Percentiles rank a stretch among this genome's conserved stretches.
Conservation (phyloP, 2,329 filamentous ascomycete genomes). For the Colletotrichum sp. region DNA sequence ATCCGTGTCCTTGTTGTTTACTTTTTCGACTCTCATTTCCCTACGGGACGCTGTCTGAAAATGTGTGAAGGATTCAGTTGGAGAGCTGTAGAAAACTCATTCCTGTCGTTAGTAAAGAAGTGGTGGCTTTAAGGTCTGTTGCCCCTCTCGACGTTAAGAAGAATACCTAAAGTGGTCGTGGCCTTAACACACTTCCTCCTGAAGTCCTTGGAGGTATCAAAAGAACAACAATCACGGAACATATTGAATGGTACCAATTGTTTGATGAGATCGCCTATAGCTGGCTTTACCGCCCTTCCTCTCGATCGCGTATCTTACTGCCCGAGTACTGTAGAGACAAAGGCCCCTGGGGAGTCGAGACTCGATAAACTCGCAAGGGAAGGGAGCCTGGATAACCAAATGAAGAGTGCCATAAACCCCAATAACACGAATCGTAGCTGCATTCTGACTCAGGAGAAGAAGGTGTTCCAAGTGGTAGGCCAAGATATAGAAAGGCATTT, state of each 20-base stretch:
- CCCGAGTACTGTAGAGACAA: neutral
- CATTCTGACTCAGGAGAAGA: neutral
- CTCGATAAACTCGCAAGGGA: neutral
- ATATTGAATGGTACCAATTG: fast-evolving
- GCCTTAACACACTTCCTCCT: neutral
- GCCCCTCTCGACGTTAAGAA: neutral
- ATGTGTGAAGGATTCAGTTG: fast-evolving
- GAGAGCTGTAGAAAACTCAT: neutral
- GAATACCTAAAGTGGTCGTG: neutral
- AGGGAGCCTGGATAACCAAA: fast-evolving
- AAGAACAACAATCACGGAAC: neutral
- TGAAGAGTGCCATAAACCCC: fast-evolving
- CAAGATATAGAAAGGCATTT: neutral
- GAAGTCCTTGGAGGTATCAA: neutral
- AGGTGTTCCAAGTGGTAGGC: fast-evolving
- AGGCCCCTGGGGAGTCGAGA: neutral
- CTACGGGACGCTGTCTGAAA: neutral
- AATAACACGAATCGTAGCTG: neutral
- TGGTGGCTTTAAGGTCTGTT: neutral
- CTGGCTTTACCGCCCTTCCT: neutral
- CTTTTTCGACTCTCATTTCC: neutral
- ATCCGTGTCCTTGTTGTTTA: fast-evolving
- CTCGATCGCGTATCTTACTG: neutral
- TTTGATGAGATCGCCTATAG: neutral
- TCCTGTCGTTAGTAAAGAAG: neutral